Percentiles rank a stretch among this genome's conserved stretches.
These are phyloP conservation scores for Aureoboletus auriporus DNA, from an alignment of 768 basidiomycete genomes.

Conservation along the genomic window DNA sequence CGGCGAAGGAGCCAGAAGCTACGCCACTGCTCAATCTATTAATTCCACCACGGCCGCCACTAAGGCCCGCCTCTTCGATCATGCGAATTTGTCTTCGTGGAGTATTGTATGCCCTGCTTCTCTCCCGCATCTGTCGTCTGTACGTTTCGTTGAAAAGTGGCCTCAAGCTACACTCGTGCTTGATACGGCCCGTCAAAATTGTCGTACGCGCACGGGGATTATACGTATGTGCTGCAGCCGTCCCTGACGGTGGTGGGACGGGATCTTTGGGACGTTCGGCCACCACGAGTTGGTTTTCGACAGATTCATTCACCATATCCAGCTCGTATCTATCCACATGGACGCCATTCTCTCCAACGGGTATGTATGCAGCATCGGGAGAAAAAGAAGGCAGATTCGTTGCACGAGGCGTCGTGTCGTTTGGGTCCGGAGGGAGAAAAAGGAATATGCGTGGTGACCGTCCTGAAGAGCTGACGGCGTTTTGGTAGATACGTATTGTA, in stretches of 20 bases:
- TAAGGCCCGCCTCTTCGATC: slow-evolving; percentile 69
- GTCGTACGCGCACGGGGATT: slow-evolving; percentile 70
- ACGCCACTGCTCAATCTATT: slow-evolving; percentile 79
- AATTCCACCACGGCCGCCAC: slow-evolving; percentile 68
- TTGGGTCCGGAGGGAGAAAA: slow-evolving; percentile 56
- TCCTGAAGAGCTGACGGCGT: slow-evolving; percentile 38
- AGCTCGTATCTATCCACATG: slow-evolving; percentile 73
- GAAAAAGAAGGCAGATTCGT: slow-evolving; percentile 24
- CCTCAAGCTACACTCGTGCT: slow-evolving; percentile 74
- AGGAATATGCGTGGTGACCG: slow-evolving; percentile 61
- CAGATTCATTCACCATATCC: slow-evolving; percentile 79
- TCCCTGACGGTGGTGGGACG: slow-evolving; percentile 35
- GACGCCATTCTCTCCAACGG: slow-evolving; percentile 25
- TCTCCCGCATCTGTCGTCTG: slow-evolving; percentile 65
- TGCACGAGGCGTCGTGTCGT: slow-evolving; percentile 36
- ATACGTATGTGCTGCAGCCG: slow-evolving; percentile 34
- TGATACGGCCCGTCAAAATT: slow-evolving; percentile 74
- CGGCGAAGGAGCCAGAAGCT: slow-evolving; percentile 54
- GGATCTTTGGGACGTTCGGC: slow-evolving; percentile 76
- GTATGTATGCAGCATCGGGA: slow-evolving; percentile 28
- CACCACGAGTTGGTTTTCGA: slow-evolving; percentile 83
- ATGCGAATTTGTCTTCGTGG: slow-evolving; percentile 62
- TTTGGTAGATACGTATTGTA: slow-evolving; percentile 75
- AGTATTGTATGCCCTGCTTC: slow-evolving; percentile 63
- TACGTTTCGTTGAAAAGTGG: slow-evolving; percentile 68